Base-by-base conservation (phyloP, 1,139 yeast genomes). In the Lodderomyces metapsilosis region DNA sequence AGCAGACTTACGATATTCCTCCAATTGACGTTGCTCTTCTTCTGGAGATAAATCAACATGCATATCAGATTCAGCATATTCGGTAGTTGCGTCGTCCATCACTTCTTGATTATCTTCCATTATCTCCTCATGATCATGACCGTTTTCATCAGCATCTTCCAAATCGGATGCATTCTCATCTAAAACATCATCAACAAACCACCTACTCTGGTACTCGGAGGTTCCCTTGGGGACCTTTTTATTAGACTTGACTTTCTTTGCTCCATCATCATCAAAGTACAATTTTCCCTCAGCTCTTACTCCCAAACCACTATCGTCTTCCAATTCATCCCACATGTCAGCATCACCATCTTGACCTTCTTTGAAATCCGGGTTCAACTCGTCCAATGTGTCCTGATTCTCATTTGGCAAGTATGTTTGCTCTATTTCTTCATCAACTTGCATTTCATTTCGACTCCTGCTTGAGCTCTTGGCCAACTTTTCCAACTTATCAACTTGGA, bases 191-290 rank as follows among this genome's bases (percentile, higher is more conserved):
- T 72, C 94, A 39, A 88, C 68, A 53, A 86, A 77, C 98, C 98
- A 92, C 58, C 88, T 80, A 6, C 96, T 88, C 66, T 92, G 98
- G 60, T 91, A 91, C 44, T 86, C 95, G 0, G 97, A 89, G 37
- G 95, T 84, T 17, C 98, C 98, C 56, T 78, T 78, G 15, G 98
- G 98, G 23, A 88, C 68, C 53, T 71, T 77, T 46, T 54, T 58
- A 44, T 63, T 68, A 43, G 57, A 65, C 62, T 43, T 58, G 42
- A 33, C 58, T 39, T 48, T 54, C 39, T 43, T 52, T 34, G 59
- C 68, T 10, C 64, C 70, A 50, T 67, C 78, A 43, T 70, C 71
- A 34, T 48, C 41, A 50, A 85, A 76, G 56, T 81, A 84, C 31
- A 73, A 76, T 52, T 76, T 83, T 36, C 84, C 91, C 52, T 86